A percentile compares a stretch with the other conserved stretches of the same genome.
Conservation (phyloP, 345 rosid species). For the Rhodamnia argentea region DNA sequence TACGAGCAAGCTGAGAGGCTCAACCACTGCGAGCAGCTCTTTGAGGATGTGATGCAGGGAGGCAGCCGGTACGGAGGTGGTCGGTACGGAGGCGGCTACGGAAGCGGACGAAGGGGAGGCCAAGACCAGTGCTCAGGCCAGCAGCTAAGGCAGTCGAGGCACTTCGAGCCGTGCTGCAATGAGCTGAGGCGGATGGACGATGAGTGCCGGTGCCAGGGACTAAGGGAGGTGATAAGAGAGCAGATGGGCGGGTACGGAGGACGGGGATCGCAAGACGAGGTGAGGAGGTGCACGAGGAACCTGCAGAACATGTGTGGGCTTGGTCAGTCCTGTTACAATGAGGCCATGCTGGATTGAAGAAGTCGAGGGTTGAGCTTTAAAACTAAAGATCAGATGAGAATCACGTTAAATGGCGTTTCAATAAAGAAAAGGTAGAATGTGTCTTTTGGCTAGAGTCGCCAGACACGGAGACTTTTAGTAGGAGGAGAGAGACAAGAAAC, state of each 20-base stretch:
- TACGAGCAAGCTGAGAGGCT: constrained; percentile 17
- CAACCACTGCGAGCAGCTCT: constrained; percentile 18
- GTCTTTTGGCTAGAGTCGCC: background rate
- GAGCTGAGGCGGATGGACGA: constrained; percentile 6
- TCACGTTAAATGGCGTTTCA: background rate
- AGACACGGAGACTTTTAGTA: background rate
- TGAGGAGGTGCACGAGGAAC: background rate
- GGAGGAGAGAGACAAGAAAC: background rate
- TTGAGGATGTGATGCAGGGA: background rate
- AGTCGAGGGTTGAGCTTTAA: background rate
- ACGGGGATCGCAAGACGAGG: background rate
- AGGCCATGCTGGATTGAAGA: background rate
- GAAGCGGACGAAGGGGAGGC: background rate
- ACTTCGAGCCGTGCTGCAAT: background rate
- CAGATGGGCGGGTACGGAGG: background rate
- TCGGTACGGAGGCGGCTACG: background rate
- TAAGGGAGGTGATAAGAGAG: background rate
- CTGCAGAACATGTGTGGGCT: constrained; percentile 9
- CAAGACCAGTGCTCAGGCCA: background rate
- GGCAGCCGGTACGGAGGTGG: background rate
- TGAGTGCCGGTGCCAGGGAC: constrained; percentile 18
- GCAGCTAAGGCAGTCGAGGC: background rate
- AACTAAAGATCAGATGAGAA: background rate
- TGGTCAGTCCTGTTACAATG: background rate
- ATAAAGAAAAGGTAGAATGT: background rate